Evolutionary conservation across 2,329 filamentous ascomycete species (phyloP), one percentile per base, ranked within the genome.

Genomic region (Epichloe brachyelytri): DNA sequence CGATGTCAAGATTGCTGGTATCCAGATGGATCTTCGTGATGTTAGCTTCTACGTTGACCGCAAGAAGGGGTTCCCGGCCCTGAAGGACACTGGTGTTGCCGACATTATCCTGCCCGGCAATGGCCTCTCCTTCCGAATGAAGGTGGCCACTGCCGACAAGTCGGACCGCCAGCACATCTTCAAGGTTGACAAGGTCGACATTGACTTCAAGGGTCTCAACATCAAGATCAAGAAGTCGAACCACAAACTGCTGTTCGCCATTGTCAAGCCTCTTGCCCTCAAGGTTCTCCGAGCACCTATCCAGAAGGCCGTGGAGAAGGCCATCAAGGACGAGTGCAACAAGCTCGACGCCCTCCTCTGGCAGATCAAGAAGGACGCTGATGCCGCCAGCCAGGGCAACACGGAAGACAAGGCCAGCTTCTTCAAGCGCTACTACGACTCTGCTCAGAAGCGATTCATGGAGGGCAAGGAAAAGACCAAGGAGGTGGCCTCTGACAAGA

Each of bases 1-100:
- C 2, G 88, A 93, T 74, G 76, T 97, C 55, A 85, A 88, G 55
- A 85, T 93, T 3, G 85, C 87, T 22, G 91, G 93, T 49, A 78
- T 98, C 40, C 93, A 98, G 74, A 89, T 91, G 75, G 93, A 98
- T 59, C 75, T 97, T 43, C 80, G 78, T 57, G 88, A 95, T 63
- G 88, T 98, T 55, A 88, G 86, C 67, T 97, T 90, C 77, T 90
- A 97, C 68, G 77, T 98, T 70, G 93, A 93, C 73, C 87, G 85
- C 71, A 97, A 98, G 79, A 74, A 89, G 62, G 91, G 93, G 8
- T 96, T 96, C 75, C 91, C 90, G 3, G 78, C 83, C 14, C 75
- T 97, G 65, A 89, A 81, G 17, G 93, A 98, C 65, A 86, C 80
- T 44, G 93, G 93, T 72, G 76, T 97, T 34, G 83, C 86, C 70